Evolutionary conservation across 2,329 filamentous ascomycete genomes (phyloP).

Genomic region (Ophiostoma montium): DNA sequence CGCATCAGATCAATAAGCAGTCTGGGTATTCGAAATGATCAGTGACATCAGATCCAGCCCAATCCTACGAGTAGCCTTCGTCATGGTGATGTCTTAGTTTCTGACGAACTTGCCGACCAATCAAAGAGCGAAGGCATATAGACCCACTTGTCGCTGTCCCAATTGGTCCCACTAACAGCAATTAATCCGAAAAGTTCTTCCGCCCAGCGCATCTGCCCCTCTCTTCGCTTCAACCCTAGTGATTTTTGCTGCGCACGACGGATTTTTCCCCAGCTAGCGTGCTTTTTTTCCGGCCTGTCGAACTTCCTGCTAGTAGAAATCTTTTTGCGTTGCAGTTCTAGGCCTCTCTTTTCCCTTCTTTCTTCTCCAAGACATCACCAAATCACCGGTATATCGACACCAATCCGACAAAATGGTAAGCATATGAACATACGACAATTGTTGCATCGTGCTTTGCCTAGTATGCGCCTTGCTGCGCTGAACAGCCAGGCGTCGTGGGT

Average conservation of each 20-base stretch:
- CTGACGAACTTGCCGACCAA: background rate
- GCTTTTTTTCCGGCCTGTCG: background rate
- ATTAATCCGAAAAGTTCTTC: conserved; percentile 3
- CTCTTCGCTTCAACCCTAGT: conserved; percentile 11
- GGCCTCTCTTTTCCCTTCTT: conserved; percentile 13
- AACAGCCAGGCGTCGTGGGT: conserved; percentile 11
- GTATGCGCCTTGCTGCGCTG: conserved; percentile 13
- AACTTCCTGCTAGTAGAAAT: background rate
- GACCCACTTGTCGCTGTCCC: no score
- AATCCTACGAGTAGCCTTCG: background rate
- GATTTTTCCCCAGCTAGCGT: conserved; percentile 8
- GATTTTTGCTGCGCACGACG: conserved; percentile 8
- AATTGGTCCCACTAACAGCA: background rate
- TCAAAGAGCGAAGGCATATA: background rate
- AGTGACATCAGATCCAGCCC: background rate
- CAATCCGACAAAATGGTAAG: conserved; percentile 47
- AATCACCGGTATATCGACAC: conserved; percentile 23
- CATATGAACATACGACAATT: conserved; percentile 23
- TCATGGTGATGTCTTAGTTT: background rate
- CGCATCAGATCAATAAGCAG: no score
- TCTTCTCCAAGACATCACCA: conserved; percentile 13
- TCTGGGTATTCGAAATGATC: no score
- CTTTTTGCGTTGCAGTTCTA: conserved; percentile 1
- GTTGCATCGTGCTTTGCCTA: conserved; percentile 18
- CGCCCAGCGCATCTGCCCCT: conserved; percentile 7